Percentiles rank a stretch among this genome's conserved stretches.
Evolutionary conservation across 768 basidiomycete genomes (phyloP).

Genomic region (Trichaptum fuscoviolaceum): DNA sequence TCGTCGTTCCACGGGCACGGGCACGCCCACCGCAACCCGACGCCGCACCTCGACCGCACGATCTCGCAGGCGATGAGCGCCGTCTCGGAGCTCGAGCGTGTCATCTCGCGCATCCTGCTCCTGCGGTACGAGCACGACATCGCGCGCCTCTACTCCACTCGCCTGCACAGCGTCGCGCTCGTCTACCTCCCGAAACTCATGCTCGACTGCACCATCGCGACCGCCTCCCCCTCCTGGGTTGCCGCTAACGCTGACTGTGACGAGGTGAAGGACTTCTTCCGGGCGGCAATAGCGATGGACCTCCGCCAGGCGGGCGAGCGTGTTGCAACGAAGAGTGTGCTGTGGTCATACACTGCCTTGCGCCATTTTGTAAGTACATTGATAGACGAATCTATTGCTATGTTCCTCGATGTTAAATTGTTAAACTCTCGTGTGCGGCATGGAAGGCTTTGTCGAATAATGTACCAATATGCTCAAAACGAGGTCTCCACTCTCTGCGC

Average conservation of each 20-base stretch:
- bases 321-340: constrained; percentile 72
- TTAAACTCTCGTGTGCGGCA: constrained; percentile 1
- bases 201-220: constrained; percentile 50
- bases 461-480: constrained; percentile 55
- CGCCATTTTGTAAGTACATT: constrained; percentile 59
- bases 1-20: not conserved
- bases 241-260: constrained; percentile 62
- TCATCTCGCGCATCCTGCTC: constrained; percentile 63
- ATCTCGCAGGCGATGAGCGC: constrained; percentile 53
- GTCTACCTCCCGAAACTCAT: constrained; percentile 64
- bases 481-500: constrained; percentile 62
- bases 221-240: constrained; percentile 64
- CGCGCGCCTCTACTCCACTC: constrained; percentile 66
- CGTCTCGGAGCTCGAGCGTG: constrained; percentile 62
- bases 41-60: constrained; percentile 48
- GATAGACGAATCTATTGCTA: not conserved
- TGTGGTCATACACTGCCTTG: constrained; percentile 76
- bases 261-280: constrained; percentile 71
- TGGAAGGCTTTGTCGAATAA: constrained; percentile 64
- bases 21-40: constrained; percentile 29
- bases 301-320: constrained; percentile 73
- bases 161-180: constrained; percentile 58
- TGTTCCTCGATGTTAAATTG: not conserved
- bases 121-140: constrained; percentile 73
- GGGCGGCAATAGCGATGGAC: constrained; percentile 68